These are phyloP conservation scores for Parascedosporium putredinis DNA, from an alignment of 2,329 filamentous ascomycete genomes.

Conservation along the genomic window DNA sequence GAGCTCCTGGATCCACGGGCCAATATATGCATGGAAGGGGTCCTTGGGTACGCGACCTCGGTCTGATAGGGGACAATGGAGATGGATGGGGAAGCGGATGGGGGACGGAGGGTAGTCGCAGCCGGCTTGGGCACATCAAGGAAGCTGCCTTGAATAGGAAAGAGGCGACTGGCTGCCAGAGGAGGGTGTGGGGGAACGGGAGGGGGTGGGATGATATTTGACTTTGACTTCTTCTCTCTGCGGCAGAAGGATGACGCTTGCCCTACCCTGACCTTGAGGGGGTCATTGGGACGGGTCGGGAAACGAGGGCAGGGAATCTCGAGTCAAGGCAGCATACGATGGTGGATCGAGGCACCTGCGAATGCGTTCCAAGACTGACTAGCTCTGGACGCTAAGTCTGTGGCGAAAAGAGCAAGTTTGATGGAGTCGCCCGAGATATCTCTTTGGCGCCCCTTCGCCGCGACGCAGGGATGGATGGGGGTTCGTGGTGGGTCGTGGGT, in stretches of 20 bases:
- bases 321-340: not conserved
- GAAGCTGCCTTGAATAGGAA: slow-evolving; percentile 4
- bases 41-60: not conserved
- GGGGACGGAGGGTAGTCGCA: not conserved
- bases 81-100: too few species aligned
- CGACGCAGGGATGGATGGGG: too few species aligned
- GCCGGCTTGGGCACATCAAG: not conserved
- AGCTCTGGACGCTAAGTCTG: not conserved
- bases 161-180: not conserved
- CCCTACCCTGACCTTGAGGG: not conserved
- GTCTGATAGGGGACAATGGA: not conserved
- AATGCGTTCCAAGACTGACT: not conserved
- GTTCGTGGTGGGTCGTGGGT: too few species aligned
- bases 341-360: not conserved
- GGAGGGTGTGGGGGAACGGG: not conserved
- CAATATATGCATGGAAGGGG: slow-evolving; percentile 8
- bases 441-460: not conserved
- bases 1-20: not conserved
- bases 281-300: not conserved
- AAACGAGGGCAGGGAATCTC: too few species aligned
- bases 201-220: not conserved
- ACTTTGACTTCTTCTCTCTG: not conserved
- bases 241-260: not conserved
- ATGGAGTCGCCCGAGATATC: not conserved
- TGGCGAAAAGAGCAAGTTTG: not conserved